phyloP scores from a whole-genome alignment of 176 grass and related monocot species.

The Paspalum vaginatum region DNA sequence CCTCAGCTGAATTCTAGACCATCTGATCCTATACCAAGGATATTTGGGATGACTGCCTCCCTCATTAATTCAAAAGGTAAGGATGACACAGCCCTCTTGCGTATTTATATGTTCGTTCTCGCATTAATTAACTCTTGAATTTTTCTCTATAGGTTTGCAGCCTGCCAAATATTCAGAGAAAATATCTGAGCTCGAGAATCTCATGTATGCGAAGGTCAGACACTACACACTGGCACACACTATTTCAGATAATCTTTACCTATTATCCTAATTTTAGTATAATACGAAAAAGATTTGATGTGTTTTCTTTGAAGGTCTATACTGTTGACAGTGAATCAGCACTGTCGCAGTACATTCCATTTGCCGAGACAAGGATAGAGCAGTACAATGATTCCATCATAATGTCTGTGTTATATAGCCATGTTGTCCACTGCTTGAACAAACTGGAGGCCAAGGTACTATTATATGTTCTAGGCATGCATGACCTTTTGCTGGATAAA shows the following conservation, averaged over 20 bases:
- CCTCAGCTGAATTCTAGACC: slow-evolving; percentile 43
- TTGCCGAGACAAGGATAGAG: slow-evolving; percentile 59
- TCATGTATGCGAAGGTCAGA: slow-evolving; percentile 82
- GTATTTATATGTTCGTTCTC: neutral
- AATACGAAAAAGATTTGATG: neutral
- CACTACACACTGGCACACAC: neutral
- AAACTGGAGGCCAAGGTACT: slow-evolving; percentile 59
- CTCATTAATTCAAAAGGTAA: slow-evolving; percentile 67
- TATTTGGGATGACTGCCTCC: slow-evolving; percentile 90
- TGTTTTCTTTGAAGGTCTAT: slow-evolving; percentile 68
- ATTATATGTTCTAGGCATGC: slow-evolving; percentile 6
- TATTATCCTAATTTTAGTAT: neutral
- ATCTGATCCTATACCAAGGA: slow-evolving; percentile 56
- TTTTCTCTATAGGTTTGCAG: slow-evolving; percentile 39
- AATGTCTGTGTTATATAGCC: slow-evolving; percentile 16
- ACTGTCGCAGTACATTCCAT: slow-evolving; percentile 61
- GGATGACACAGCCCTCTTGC: neutral
- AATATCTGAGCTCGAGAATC: slow-evolving; percentile 62
- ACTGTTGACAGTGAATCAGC: slow-evolving; percentile 67
- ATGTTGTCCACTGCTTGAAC: slow-evolving; percentile 41
- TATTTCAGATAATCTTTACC: slow-evolving; percentile 12
- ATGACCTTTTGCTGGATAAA: neutral
- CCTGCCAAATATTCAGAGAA: slow-evolving; percentile 13
- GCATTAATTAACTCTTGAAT: neutral
- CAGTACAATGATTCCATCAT: slow-evolving; percentile 50